These are phyloP conservation scores for Polyplosphaeria fusca DNA, from an alignment of 495 filamentous ascomycete genomes.

Conservation along the genomic window DNA sequence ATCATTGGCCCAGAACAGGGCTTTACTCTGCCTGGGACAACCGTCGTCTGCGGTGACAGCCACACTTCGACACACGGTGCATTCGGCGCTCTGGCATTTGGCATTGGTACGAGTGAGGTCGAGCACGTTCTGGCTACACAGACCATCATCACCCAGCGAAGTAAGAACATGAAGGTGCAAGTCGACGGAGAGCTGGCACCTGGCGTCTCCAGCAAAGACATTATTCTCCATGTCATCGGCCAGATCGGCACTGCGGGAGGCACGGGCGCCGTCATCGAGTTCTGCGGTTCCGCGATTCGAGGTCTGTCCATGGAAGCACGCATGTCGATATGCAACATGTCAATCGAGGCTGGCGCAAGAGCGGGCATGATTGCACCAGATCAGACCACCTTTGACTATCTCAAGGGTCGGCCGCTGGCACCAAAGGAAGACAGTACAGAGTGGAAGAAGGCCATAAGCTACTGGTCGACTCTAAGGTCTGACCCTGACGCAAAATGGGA, in stretches of 20 bases:
- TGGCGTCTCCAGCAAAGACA: slow-evolving; percentile 94
- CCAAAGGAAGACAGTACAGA: slow-evolving; percentile 77
- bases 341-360: slow-evolving; percentile 94
- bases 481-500: slow-evolving; percentile 86
- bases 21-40: slow-evolving; percentile 96
- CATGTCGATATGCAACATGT: slow-evolving; percentile 99
- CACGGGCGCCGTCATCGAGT: slow-evolving; percentile 93
- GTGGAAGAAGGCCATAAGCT: slow-evolving; percentile 84
- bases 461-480: slow-evolving; percentile 84
- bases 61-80: slow-evolving; percentile 98
- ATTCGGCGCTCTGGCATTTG: slow-evolving; percentile 92
- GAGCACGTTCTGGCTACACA: slow-evolving; percentile 98
- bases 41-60: slow-evolving; percentile 94
- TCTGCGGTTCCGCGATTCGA: slow-evolving; percentile 89
- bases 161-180: slow-evolving; percentile 97
- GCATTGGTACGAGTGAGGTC: slow-evolving; percentile 97
- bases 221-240: slow-evolving; percentile 91
- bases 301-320: slow-evolving; percentile 91
- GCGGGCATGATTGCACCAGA: slow-evolving; percentile 97
- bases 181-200: slow-evolving; percentile 88
- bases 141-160: slow-evolving; percentile 86
- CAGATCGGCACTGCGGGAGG: slow-evolving; percentile 94
- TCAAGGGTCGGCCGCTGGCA: slow-evolving; percentile 83
- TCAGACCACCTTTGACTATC: slow-evolving; percentile 89
- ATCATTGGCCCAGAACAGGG: slow-evolving; percentile 99